Percentiles rank a stretch among this genome's conserved stretches.
phyloP scores from a whole-genome alignment of 257 asterid species.

The Solanum ahanhuiri region DNA sequence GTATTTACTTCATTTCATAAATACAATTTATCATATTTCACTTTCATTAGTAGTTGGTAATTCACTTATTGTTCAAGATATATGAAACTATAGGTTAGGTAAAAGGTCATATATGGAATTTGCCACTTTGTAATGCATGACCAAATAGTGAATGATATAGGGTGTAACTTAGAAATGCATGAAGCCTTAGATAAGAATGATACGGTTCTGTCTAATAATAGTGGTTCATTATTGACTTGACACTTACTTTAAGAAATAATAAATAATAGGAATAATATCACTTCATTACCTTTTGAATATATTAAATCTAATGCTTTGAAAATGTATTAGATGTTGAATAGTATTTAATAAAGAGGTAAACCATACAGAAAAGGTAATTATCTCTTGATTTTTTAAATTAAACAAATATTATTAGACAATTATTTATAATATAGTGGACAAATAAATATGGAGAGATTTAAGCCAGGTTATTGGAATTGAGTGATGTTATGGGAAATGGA shows the following conservation, averaged over 20 bases:
- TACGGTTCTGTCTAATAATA: too few species aligned
- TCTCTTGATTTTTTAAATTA: too few species aligned
- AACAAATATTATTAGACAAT: fast-evolving
- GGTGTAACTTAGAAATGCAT: background rate
- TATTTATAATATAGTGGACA: background rate
- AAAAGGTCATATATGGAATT: background rate
- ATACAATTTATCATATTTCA: background rate
- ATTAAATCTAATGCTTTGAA: too few species aligned
- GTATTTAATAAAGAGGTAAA: too few species aligned
- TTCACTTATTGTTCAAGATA: background rate
- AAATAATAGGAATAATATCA: too few species aligned
- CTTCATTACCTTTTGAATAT: background rate
- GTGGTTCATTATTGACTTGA: too few species aligned
- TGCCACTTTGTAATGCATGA: background rate
- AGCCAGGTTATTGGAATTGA: background rate
- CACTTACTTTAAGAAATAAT: too few species aligned
- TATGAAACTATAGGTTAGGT: background rate
- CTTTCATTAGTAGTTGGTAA: too few species aligned
- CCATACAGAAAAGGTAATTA: too few species aligned
- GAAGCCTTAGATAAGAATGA: background rate
- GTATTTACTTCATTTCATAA: background rate
- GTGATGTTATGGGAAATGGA: background rate
- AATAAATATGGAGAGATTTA: too few species aligned
- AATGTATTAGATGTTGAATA: background rate
- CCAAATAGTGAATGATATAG: background rate